Evolutionary conservation across 257 asterid genomes (phyloP), one percentile per base, ranked within the genome.

Genomic region (Salvia miltiorrhiza): DNA sequence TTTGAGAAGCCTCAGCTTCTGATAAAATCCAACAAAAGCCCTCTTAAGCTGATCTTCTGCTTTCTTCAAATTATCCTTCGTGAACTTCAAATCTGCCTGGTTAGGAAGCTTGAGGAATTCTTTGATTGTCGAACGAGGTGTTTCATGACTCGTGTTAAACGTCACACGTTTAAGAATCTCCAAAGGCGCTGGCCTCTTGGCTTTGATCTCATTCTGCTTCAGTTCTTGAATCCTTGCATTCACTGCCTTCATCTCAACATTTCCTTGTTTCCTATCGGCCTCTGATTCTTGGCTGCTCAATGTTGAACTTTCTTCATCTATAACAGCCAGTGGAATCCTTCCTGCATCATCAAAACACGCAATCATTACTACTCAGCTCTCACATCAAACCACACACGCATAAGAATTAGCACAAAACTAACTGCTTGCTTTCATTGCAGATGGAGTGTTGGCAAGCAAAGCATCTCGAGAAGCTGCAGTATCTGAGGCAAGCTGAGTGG

Each of bases 11-110:
- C 82, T 74, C 37, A 86, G 81, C 77, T 82, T 82, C 23, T 72
- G 78, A 55, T 84, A 78, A 77, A 84, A 86, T 32, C 71, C 85
- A 6, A 81, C 76, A 5, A 86, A 80, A 64, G 87, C 89, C 50
- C 43, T 72, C 71, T 67, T 81, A 28, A 86, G 78, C 26, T 74
- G 82, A 32, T 61, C 76, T 73, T 84, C 88, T 0, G 80, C 81
- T 63, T 77, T 79, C 81, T 54, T 81, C 80, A 84, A 60, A 67
- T 80, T 81, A 8, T 76, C 82, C 64, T 64, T 66, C 24, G 73
- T 84, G 79, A 86, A 84, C 75, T 73, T 74, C 40, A 81, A 73
- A 39, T 84, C 83, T 13, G 44, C 63, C 26, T 67, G 85, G 41
- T 37, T 72, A 1, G 71, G 79, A 73, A 73, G 59, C 12, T 77